Evolutionary conservation across 257 asterid genomes (phyloP).

Genomic region (Penstemon eatonii): DNA sequence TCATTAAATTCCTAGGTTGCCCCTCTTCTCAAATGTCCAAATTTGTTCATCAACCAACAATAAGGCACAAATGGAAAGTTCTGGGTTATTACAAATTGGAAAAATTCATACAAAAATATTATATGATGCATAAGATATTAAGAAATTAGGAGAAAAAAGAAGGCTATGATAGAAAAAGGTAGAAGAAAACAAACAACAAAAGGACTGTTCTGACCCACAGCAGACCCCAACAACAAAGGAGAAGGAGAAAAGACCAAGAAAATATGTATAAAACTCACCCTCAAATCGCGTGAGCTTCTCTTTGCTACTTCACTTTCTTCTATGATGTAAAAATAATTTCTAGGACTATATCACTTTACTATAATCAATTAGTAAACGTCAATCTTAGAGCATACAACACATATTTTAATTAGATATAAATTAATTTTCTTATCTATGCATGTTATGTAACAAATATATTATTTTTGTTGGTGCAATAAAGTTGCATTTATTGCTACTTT

Average conservation of each 20-base stretch:
- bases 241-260: constrained; percentile 32
- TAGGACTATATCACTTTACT: too few species aligned
- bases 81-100: background rate
- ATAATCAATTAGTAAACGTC: too few species aligned
- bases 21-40: constrained; percentile 25
- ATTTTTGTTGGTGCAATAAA: too few species aligned
- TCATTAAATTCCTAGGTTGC: constrained; percentile 40
- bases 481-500: too few species aligned
- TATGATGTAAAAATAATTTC: background rate
- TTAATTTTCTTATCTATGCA: too few species aligned
- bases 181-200: constrained; percentile 38
- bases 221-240: constrained; percentile 40
- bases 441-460: too few species aligned
- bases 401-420: too few species aligned
- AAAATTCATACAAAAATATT: background rate
- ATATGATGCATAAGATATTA: background rate
- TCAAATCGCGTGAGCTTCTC: constrained; percentile 22
- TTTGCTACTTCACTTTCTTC: constrained; percentile 2
- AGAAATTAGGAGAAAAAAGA: constrained; percentile 8
- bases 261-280: constrained; percentile 15
- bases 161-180: constrained; percentile 18
- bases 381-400: too few species aligned
- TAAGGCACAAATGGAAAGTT: constrained; percentile 23
- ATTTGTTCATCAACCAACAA: constrained; percentile 24
- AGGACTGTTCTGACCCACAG: constrained; percentile 46